Base-by-base conservation (phyloP, 2,329 filamentous ascomycete species). In the Cadophora sp. region DNA sequence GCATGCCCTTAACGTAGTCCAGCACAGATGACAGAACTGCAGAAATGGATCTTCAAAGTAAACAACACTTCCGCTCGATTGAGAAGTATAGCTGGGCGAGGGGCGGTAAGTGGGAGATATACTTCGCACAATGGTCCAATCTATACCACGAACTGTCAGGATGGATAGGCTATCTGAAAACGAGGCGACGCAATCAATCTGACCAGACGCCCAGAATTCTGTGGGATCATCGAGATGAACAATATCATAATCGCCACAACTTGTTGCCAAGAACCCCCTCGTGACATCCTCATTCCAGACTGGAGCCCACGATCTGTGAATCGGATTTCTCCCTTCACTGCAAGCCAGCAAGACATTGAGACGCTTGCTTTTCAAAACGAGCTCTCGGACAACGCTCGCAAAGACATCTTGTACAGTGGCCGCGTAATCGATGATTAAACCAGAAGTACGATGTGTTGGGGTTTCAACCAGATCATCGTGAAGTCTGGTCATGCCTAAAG, bases 271-370 rank as follows among this genome's bases (percentile, higher is more conserved):
- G 12, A 58, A 58, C 7, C 55, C 29, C 2, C 14, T 43, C 1
- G 14, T 11, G 19, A 6, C 40, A 19, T 19, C 12, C 16, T 3
- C 5, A 11, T 7, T 51, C 67, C 67, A 68, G 34, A 63, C 67
- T 6, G 63, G 62, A 3, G 16, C 26, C 67, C 63, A 68, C 6
- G 31, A 37, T 50, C 58, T 14, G 1, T 59, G 22, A 1, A 66
- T 22, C 8, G 50, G 37, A 22, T 14, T 1, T 3, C 51, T 26
- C n/a, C 51, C 2, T 5, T 53, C 27, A 27, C 9, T 2, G 24
- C 62, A 65, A 6, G 67, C 67, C 22, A 27, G 22, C 2, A 68
- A 48, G n/a, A 68, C 48, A 26, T 63, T 6, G 11, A 68, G 46
- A 19, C 27, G 34, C 48, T 53, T 59, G 11, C 24, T 53, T n/a